Base-by-base conservation (phyloP, 352 stramenopile genomes). In the Sclerospora graminicola region DNA sequence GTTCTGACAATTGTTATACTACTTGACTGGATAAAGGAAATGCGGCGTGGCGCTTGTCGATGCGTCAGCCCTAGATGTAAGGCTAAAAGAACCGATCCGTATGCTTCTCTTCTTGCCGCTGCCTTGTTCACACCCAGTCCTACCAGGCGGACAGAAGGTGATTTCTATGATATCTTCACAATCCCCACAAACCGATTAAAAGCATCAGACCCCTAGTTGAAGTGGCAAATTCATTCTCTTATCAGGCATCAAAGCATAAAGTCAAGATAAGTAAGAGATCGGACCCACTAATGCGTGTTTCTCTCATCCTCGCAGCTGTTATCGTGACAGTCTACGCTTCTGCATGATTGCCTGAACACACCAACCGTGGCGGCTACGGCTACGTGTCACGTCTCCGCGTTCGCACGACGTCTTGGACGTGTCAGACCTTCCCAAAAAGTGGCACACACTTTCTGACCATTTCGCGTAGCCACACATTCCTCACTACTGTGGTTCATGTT, bases 401-500 rank as follows among this genome's bases (percentile, higher is more conserved):
- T 74, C 82, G 11, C 79, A 92, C 49, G 60, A 84, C 19, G 69
- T 81, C 36, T 26, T 95, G 9, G 68, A 87, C 35, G 27, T 56
- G 15, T 37, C 50, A 4, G 63, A 85, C 28, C 54, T 98, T 23
- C 96, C 96, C 30, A 84, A 89, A 54, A 80, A 70, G 45, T 98
- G 68, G 67, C 58, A 89, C 74, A 32, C 79, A 73, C 62, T 89
- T 81, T 39, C 77, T 88, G 37, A 92, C 66, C 20, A 74, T 92
- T 39, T 83, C 70, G 29, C 75, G 80, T 46, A 92, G 89, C 58
- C 80, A 92, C 80, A 92, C 49, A 71, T 89, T 40, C 80, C 80
- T 21, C 61, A 86, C 60, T 96, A 94, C 59, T 96, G 86, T 51
- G 84, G 84, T 42, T 86, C 82, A 9, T 95, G 82, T 65, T 95